These are phyloP conservation scores for Coprinopsis cinerea DNA, from an alignment of 768 basidiomycete genomes.

Conservation along the genomic window DNA sequence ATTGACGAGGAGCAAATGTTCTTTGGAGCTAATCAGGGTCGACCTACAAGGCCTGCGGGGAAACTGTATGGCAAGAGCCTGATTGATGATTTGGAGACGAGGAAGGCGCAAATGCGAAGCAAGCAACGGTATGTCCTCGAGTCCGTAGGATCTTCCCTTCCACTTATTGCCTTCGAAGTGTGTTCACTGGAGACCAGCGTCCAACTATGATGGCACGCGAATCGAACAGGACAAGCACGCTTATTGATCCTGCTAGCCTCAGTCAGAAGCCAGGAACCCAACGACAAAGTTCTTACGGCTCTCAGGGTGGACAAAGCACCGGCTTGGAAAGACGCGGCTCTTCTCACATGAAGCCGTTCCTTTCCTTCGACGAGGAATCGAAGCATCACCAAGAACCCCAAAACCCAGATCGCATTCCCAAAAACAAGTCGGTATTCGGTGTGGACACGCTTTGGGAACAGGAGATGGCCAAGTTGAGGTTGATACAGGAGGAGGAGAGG, in stretches of 20 bases:
- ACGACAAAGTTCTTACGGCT: slow-evolving; percentile 36
- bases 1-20: slow-evolving; percentile 31
- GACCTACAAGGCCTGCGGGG: slow-evolving; percentile 58
- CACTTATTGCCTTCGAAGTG: slow-evolving; percentile 37
- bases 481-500: slow-evolving; percentile 68
- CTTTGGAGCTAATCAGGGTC: slow-evolving; percentile 24
- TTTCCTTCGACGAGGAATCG: slow-evolving; percentile 51
- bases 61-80: slow-evolving; percentile 84
- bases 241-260: slow-evolving; percentile 68
- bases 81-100: slow-evolving; percentile 82
- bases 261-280: slow-evolving; percentile 42
- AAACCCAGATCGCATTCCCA: slow-evolving; percentile 24
- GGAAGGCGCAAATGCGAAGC: slow-evolving; percentile 76
- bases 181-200: slow-evolving; percentile 82
- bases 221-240: slow-evolving; percentile 51
- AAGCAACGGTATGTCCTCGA: slow-evolving; percentile 86
- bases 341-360: slow-evolving; percentile 52
- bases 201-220: slow-evolving; percentile 91
- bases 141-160: neutral
- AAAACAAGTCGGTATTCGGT: slow-evolving; percentile 77
- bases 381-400: slow-evolving; percentile 15
- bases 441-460: slow-evolving; percentile 91
- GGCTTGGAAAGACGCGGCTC: slow-evolving; percentile 45
- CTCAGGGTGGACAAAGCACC: slow-evolving; percentile 30
- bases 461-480: slow-evolving; percentile 74